Percentiles rank a stretch among this genome's conserved stretches.
Evolutionary conservation across 2,329 filamentous ascomycete species (phyloP).

Genomic region (Xylaria sp.): DNA sequence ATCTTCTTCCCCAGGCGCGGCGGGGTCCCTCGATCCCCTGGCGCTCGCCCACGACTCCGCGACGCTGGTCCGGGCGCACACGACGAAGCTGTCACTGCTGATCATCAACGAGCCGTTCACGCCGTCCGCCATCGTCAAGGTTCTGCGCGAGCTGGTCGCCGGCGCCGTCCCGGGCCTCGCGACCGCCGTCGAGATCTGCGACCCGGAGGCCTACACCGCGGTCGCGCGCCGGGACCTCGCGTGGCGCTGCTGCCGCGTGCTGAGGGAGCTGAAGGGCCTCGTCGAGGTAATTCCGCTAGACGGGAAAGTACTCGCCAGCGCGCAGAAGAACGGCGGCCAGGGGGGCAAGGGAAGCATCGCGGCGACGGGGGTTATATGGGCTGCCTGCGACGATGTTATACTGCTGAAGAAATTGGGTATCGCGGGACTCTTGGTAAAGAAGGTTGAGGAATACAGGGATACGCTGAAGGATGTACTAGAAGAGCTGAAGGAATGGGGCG

Average conservation of each 20-base stretch:
- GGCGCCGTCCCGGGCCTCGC: slow-evolving; percentile 76
- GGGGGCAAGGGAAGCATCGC: slow-evolving; percentile 58
- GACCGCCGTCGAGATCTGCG: slow-evolving; percentile 69
- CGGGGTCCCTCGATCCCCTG: slow-evolving; percentile 58
- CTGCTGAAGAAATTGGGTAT: slow-evolving; percentile 68
- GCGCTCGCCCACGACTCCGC: slow-evolving; percentile 72
- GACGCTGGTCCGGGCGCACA: slow-evolving; percentile 75
- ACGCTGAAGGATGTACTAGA: slow-evolving; percentile 80
- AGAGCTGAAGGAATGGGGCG: slow-evolving; percentile 86
- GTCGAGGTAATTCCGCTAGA: slow-evolving; percentile 62
- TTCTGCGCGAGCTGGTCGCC: slow-evolving; percentile 72
- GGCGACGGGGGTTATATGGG: slow-evolving; percentile 80
- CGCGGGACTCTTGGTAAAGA: slow-evolving; percentile 68
- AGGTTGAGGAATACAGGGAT: slow-evolving; percentile 73
- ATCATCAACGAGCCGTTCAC: slow-evolving; percentile 88
- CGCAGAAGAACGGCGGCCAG: slow-evolving; percentile 48
- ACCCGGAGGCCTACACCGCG: slow-evolving; percentile 62
- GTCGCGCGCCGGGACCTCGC: slow-evolving; percentile 67
- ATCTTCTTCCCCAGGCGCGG: slow-evolving; percentile 13
- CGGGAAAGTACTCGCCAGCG: slow-evolving; percentile 54
- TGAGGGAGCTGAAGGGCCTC: slow-evolving; percentile 66
- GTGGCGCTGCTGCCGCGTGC: slow-evolving; percentile 58
- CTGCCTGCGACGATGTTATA: slow-evolving; percentile 74
- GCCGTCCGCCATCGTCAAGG: slow-evolving; percentile 69
- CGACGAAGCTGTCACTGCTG: slow-evolving; percentile 84